Percentiles rank a stretch among this genome's conserved stretches.
Evolutionary conservation across 2,329 filamentous ascomycete genomes (phyloP).

Genomic region (Aspergillus novofumigatus): DNA sequence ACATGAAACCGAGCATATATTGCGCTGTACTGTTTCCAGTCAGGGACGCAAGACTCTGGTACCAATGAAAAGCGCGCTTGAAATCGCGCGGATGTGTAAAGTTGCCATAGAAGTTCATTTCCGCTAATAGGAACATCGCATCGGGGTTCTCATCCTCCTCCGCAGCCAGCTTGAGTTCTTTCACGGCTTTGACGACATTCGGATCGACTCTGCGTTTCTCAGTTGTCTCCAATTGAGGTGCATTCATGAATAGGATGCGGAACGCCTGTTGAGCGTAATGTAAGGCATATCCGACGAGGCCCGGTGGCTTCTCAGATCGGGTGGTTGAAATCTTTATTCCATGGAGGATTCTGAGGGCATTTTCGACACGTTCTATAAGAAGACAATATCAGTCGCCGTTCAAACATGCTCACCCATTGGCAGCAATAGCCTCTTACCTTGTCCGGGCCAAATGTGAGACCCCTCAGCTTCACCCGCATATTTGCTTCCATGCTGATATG

Average conservation of each 20-base stretch:
- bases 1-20: constrained; percentile 93
- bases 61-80: constrained; percentile 71
- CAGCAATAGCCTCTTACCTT: constrained; percentile 21
- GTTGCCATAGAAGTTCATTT: constrained; percentile 97
- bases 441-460: constrained; percentile 19
- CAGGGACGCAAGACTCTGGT: constrained; percentile 68
- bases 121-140: constrained; percentile 81
- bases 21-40: constrained; percentile 89
- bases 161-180: constrained; percentile 57
- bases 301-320: constrained; percentile 48
- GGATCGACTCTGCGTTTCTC: constrained; percentile 30
- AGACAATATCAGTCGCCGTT: not conserved
- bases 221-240: constrained; percentile 46
- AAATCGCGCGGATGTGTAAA: constrained; percentile 83
- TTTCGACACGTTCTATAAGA: constrained; percentile 28
- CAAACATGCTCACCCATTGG: not conserved
- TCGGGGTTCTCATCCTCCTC: constrained; percentile 58
- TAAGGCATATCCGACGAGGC: constrained; percentile 53
- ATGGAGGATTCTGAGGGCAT: constrained; percentile 29
- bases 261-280: constrained; percentile 62
- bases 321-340: constrained; percentile 21
- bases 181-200: constrained; percentile 55
- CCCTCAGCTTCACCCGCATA: constrained; percentile 17
- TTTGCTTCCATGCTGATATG: constrained; percentile 16
- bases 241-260: constrained; percentile 62